Evolutionary conservation across 257 asterid species (phyloP), one percentile per base, ranked within the genome.

Genomic region (Cruciata laevipes): DNA sequence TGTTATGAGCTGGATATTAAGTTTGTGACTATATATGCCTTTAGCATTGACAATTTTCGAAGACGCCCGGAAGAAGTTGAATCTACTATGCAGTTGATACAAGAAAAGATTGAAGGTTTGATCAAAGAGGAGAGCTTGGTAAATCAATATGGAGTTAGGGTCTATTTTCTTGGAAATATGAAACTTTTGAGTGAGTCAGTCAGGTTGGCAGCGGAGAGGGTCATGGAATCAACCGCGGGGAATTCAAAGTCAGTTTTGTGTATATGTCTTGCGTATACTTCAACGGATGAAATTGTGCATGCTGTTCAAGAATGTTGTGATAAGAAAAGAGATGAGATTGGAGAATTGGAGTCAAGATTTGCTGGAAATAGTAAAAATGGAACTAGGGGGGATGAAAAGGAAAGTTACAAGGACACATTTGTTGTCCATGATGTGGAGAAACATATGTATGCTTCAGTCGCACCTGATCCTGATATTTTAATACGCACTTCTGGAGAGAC

Each of bases 211-310:
- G 97, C 96, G 12, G 87, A 88, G 70, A 77, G 76, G 77, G 97
- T 85, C 14, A 90, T 86, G 96, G 65, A 33, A 2, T 88, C 88
- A 25, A 88, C 96, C 7, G 73, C 86, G 1, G 62, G 70, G n/a
- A 88, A 90, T 65, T 79, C 92, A 2, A 81, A 76, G 47, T 79
- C 81, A 12, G 84, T 80, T 4, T 84, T 90, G 24, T 83, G 83
- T 0, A 81, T 90, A 70, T 90, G 97, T 75, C 69, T 86, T n/a
- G 96, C 96, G 38, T 90, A 90, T 69, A 82, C 97, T n/a, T 88
- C 97, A 14, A 82, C 87, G 4, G 95, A 90, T 52, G 97, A 88
- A 80, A 86, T 86, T 27, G 71, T 73, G 35, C 87, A 86, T 72
- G 87, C 89, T 11, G 82, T 86, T 66, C 81, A 90, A 69, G 81